A percentile compares a stretch with the other conserved stretches of the same genome.
Conservation (phyloP, 768 basidiomycete species). For the Trametes meyenii region DNA sequence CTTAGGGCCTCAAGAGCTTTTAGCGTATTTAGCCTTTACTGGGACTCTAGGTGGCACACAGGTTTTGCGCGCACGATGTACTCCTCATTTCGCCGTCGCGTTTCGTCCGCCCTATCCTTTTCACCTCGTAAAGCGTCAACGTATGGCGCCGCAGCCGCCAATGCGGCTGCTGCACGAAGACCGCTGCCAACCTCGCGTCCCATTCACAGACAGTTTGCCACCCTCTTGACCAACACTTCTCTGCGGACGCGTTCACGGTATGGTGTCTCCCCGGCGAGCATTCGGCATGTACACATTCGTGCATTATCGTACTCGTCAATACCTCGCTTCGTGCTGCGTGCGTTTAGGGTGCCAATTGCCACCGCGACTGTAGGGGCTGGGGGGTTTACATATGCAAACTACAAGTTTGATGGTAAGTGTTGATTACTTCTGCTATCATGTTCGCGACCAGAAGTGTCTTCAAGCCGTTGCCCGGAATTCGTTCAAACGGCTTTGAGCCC, state of each 20-base stretch:
- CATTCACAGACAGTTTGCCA: constrained; percentile 59
- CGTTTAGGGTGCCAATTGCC: constrained; percentile 86
- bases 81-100: constrained; percentile 44
- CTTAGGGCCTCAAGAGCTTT: constrained; percentile 5
- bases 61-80: constrained; percentile 41
- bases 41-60: neutral
- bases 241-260: constrained; percentile 52
- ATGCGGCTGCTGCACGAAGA: constrained; percentile 37
- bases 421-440: neutral
- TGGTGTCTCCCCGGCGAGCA: constrained; percentile 41
- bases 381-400: constrained; percentile 91
- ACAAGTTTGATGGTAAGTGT: constrained; percentile 88
- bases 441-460: no score
- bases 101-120: constrained; percentile 34
- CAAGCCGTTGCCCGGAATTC: no score
- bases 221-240: constrained; percentile 53
- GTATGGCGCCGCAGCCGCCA: constrained; percentile 14
- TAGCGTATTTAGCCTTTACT: no score
- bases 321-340: constrained; percentile 84
- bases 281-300: constrained; percentile 73
- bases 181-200: constrained; percentile 41
- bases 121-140: constrained; percentile 19
- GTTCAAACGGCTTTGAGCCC: no score
- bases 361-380: constrained; percentile 91
- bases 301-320: constrained; percentile 86